Evolutionary conservation across 495 filamentous ascomycete genomes (phyloP).

Genomic region (Arthonia radiata): DNA sequence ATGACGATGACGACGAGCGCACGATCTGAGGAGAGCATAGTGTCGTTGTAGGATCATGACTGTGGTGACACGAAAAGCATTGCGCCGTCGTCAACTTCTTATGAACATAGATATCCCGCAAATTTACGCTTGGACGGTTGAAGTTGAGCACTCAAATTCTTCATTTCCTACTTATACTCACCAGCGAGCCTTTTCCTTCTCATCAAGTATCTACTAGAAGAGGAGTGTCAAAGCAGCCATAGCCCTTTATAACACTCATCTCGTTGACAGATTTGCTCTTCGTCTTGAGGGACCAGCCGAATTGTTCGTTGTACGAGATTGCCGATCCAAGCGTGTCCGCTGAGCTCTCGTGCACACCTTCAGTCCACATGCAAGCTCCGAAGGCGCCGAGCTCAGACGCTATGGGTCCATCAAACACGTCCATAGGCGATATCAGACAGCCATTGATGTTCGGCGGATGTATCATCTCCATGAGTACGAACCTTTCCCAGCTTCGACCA

Average conservation of each 20-base stretch:
- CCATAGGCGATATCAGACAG: conserved; percentile 4
- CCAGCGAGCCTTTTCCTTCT: too few relatives aligned
- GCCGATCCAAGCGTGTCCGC: too few relatives aligned
- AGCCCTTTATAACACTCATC: conserved; percentile 10
- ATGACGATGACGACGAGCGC: too few relatives aligned
- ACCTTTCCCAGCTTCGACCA: conserved; percentile 7
- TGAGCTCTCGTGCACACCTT: conserved; percentile 3
- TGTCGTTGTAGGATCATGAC: too few relatives aligned
- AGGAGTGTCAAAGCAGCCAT: background rate
- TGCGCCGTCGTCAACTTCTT: too few relatives aligned
- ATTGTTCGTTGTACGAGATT: conserved; percentile 6
- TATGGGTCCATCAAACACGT: conserved; percentile 7
- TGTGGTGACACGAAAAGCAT: too few relatives aligned
- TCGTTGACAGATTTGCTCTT: conserved; percentile 9
- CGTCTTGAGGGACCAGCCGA: conserved; percentile 10
- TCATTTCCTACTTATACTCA: too few relatives aligned
- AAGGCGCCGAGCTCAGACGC: conserved; percentile 9
- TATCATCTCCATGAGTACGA: conserved; percentile 8
- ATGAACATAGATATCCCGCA: too few relatives aligned
- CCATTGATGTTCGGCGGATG: conserved; percentile 3
- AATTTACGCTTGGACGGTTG: too few relatives aligned
- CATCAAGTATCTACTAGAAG: background rate
- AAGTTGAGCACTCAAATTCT: too few relatives aligned
- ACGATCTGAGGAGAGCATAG: too few relatives aligned
- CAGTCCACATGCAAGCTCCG: conserved; percentile 7